These are phyloP conservation scores for Immersiporthe knoxdaviesiana DNA, from an alignment of 2,329 filamentous ascomycete species.

Conservation along the genomic window DNA sequence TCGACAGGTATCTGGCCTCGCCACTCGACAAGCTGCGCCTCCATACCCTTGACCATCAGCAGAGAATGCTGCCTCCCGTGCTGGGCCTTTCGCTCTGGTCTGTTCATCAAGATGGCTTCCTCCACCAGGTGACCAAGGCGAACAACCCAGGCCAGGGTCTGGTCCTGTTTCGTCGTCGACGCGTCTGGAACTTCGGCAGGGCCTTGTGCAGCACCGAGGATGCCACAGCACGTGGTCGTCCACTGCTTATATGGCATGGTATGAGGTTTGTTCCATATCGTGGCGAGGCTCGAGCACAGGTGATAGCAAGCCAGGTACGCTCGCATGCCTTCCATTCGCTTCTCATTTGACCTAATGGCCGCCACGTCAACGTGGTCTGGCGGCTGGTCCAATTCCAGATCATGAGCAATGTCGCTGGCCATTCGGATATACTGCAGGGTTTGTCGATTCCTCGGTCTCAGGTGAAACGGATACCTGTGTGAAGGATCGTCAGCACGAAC, in stretches of 20 bases:
- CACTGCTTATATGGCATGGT: conserved; percentile 45
- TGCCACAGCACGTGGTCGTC: conserved; percentile 49
- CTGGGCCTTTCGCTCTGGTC: conserved; percentile 31
- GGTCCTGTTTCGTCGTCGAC: conserved; percentile 46
- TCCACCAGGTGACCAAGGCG: conserved; percentile 46
- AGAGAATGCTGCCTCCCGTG: conserved; percentile 45
- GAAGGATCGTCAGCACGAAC: neutral
- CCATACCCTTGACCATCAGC: conserved; percentile 52
- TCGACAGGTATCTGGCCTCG: conserved; percentile 41
- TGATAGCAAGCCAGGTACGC: conserved; percentile 52
- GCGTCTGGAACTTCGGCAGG: conserved; percentile 33
- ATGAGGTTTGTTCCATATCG: conserved; percentile 43
- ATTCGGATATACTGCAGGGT: conserved; percentile 56
- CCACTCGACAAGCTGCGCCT: conserved; percentile 50
- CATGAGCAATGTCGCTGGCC: conserved; percentile 53
- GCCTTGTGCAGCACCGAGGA: conserved; percentile 40
- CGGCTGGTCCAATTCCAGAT: conserved; percentile 54
- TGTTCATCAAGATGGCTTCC: conserved; percentile 38
- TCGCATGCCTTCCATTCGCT: conserved; percentile 48
- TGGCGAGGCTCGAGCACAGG: conserved; percentile 42
- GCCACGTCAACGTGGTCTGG: conserved; percentile 34
- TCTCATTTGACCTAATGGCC: conserved; percentile 29
- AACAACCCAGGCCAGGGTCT: conserved; percentile 47
- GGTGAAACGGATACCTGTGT: conserved; percentile 57
- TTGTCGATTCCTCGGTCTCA: conserved; percentile 55